These are phyloP conservation scores for Auricularia heimuer DNA, from an alignment of 768 basidiomycete species.

Conservation along the genomic window DNA sequence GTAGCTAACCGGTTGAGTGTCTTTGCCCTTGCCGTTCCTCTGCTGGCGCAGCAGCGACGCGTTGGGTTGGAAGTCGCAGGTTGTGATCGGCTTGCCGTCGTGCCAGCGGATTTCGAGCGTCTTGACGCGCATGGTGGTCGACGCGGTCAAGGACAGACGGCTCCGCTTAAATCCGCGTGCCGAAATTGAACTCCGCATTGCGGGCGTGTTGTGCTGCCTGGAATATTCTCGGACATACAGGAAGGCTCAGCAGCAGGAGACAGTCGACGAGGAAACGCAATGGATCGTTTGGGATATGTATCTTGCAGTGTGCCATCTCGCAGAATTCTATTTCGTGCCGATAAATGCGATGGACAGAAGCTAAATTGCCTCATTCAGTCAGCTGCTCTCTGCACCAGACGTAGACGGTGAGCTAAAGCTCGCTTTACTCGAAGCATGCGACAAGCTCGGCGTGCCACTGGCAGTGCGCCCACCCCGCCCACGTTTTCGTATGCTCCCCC, in stretches of 20 bases:
- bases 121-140: slow-evolving; percentile 60
- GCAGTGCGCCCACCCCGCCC: background rate
- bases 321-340: too few species aligned
- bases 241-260: too few species aligned
- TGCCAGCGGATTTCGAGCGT: slow-evolving; percentile 96
- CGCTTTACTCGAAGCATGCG: background rate
- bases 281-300: too few species aligned
- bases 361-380: background rate
- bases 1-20: slow-evolving; percentile 61
- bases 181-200: too few species aligned
- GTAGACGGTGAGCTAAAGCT: background rate
- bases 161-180: too few species aligned
- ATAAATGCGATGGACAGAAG: too few species aligned
- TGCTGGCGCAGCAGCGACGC: background rate
- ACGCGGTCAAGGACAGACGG: background rate
- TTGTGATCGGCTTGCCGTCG: slow-evolving; percentile 90
- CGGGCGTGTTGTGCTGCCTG: too few species aligned
- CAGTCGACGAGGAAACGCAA: too few species aligned
- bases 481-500: background rate
- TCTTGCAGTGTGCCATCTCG: too few species aligned
- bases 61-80: slow-evolving; percentile 85
- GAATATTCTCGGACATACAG: too few species aligned
- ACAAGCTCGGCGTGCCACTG: background rate
- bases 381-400: background rate
- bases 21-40: slow-evolving; percentile 9